Evolutionary conservation across 2,329 filamentous ascomycete species (phyloP), one percentile per base, ranked within the genome.

Genomic region (Cercospora sojina): DNA sequence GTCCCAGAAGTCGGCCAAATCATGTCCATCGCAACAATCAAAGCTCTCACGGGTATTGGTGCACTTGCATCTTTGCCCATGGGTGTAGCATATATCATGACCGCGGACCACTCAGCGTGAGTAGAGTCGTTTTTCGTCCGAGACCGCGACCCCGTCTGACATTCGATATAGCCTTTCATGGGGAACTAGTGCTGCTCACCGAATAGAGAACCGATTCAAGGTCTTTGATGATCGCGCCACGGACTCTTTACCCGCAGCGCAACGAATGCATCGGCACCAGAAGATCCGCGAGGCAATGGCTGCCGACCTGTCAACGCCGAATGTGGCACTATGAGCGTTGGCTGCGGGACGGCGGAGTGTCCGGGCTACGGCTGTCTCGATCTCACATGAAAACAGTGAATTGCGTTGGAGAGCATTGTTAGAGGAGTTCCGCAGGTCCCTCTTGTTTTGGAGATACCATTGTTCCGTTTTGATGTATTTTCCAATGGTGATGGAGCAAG

Each of bases 31-130:
- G 56, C 61, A 35, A 49, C 61, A 20, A 47, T 67, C 61, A 67
- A 67, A 61, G 32, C 55, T 20, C 60, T 64, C 49, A 25, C 51
- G 3, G 56, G 43, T 8, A 25, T 67, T 23, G 61, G 65, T 47
- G 61, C 60, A 23, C 35, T 67, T 12, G 65, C 65, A 18, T 62
- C 60, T 12, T 29, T 62, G 23, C 65, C 65, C 25, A n/a, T 64
- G n/a, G 57, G 65, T 5, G 49, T 64, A 25, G 65, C 65, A 49
- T 67, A 67, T 47, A 57, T 67, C 16, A 58, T 67, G 38, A 67
- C 65, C 27, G 61, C 65, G 43, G 65, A 67, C 25, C 65, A 67
- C 18, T 55, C 65, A 10, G 53, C 60, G 60, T 67, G 41, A 55
- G 65, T 13, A 4, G 2, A 18, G 7, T 43, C 31, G 5, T 41